Percentiles rank a stretch among this genome's conserved stretches.
Conservation (phyloP, 2,329 filamentous ascomycete species). For the Corniculantispora saksenae region DNA sequence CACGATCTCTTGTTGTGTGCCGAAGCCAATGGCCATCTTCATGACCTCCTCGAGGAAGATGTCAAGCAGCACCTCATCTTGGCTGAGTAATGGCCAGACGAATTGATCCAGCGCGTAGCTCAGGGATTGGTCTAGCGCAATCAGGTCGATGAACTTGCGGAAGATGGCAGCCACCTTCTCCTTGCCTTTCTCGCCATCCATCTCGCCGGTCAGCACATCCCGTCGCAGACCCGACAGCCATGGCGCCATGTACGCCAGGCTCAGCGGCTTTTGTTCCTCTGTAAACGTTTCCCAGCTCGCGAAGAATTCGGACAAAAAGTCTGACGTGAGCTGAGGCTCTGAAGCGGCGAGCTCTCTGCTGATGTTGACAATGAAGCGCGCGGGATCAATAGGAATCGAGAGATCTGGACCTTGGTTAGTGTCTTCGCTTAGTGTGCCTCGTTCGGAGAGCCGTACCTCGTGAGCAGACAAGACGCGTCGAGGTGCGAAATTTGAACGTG, state of each 20-base stretch:
- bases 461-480: conserved; percentile 61
- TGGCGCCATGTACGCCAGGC: conserved; percentile 69
- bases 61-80: conserved; percentile 66
- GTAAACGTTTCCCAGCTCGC: conserved; percentile 71
- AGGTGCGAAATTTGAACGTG: conserved; percentile 66
- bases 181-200: conserved; percentile 64
- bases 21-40: conserved; percentile 60
- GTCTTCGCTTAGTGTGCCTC: background rate
- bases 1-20: conserved; percentile 58
- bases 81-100: conserved; percentile 65
- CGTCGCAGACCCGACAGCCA: conserved; percentile 65
- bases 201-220: conserved; percentile 58
- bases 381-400: conserved; percentile 63
- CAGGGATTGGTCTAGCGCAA: conserved; percentile 60
- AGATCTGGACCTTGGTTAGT: conserved; percentile 48
- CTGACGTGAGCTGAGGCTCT: conserved; percentile 67
- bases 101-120: conserved; percentile 63
- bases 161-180: conserved; percentile 66
- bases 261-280: conserved; percentile 66
- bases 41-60: conserved; percentile 68
- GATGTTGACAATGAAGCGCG: conserved; percentile 64
- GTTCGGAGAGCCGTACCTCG: conserved; percentile 47
- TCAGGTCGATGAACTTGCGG: conserved; percentile 66
- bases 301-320: conserved; percentile 74
- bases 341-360: conserved; percentile 63